Base-by-base conservation (phyloP, 768 basidiomycete species). In the Pleurotus tuber-regium region DNA sequence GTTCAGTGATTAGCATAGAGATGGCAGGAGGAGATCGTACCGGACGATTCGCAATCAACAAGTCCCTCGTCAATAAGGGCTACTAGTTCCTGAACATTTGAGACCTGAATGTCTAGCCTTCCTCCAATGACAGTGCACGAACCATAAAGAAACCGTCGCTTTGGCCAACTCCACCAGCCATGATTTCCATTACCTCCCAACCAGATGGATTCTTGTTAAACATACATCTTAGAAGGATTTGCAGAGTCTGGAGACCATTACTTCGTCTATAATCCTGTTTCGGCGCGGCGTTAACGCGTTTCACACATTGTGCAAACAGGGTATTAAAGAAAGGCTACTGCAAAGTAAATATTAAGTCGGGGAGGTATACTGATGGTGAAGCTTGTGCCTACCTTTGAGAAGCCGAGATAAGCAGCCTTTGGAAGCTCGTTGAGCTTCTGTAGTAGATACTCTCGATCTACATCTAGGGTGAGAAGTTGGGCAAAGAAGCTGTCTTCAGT, bases 171-270 rank as follows among this genome's bases (percentile, higher is more conserved):
- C 78, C 79, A 11, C 83, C 82, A 2, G 83, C 83, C 38, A 87
- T 75, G 19, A 85, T 62, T 33, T 86, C 79, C 85, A 88, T 88
- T 5, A 82, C 74, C 59, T 88, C 86, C 83, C 82, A 87, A 25
- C 87, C 86, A 3, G 80, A 74, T 1, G 81, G 62, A 49, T 78
- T 77, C 66, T 87, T 87, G 30, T 68, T 69, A 47, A 87, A 67
- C 14, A 84, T 61, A 48, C 70, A 69, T 8, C 76, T 73, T 18
- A 78, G 59, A 3, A 81, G 26, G 11, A 82, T 64, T 0, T 73
- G 65, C 29, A 86, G 63, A 1, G 80, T 82, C 56, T 79, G 73
- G 12, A 86, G 55, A 3, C 84, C 78, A 55, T 79, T 74, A 1
- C 53, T 67, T 53, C 69, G 73, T 46, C 61, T 63, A 43, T 70